These are phyloP conservation scores for Didymella keratinophila DNA, from an alignment of 2,329 filamentous ascomycete genomes.

Conservation along the genomic window DNA sequence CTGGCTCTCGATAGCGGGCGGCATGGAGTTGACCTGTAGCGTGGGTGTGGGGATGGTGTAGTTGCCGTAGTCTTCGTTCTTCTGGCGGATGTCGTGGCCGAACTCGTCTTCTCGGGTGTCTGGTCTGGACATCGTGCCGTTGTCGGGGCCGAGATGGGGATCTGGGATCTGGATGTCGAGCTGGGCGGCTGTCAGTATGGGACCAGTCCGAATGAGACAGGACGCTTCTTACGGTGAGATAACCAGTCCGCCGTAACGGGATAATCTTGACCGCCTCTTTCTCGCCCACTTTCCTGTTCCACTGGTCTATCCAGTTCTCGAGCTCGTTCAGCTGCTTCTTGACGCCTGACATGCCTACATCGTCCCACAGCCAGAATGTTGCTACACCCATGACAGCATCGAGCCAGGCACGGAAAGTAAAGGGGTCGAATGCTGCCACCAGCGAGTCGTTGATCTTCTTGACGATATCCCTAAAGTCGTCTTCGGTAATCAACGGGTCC, in stretches of 20 bases:
- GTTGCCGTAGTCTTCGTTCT: slow-evolving; percentile 29
- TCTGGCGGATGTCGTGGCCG: slow-evolving; percentile 16
- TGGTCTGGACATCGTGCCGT: slow-evolving; percentile 32
- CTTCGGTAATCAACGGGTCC: slow-evolving; percentile 83
- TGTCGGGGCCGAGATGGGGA: slow-evolving; percentile 67
- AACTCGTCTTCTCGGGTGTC: slow-evolving; percentile 39
- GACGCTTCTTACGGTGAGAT: slow-evolving; percentile 73
- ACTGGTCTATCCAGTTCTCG: slow-evolving; percentile 83
- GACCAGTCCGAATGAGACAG: too few relatives aligned
- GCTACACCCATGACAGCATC: slow-evolving; percentile 81
- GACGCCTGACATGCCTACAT: slow-evolving; percentile 77
- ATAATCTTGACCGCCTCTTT: slow-evolving; percentile 76
- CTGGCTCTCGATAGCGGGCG: slow-evolving; percentile 31
- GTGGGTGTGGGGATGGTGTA: slow-evolving; percentile 40
- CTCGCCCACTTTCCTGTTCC: slow-evolving; percentile 75
- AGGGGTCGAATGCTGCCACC: slow-evolving; percentile 80
- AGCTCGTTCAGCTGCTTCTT: slow-evolving; percentile 75
- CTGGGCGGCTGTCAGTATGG: slow-evolving; percentile 55
- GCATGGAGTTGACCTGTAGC: slow-evolving; percentile 42
- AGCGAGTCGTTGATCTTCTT: slow-evolving; percentile 82
- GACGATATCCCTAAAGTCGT: slow-evolving; percentile 83
- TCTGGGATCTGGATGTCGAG: slow-evolving; percentile 84
- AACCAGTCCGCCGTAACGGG: slow-evolving; percentile 80
- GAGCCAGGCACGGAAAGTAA: slow-evolving; percentile 75
- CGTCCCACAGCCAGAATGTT: slow-evolving; percentile 96